Base-by-base conservation (phyloP, 1,139 yeast genomes). In the Taphrina wiesneri region DNA sequence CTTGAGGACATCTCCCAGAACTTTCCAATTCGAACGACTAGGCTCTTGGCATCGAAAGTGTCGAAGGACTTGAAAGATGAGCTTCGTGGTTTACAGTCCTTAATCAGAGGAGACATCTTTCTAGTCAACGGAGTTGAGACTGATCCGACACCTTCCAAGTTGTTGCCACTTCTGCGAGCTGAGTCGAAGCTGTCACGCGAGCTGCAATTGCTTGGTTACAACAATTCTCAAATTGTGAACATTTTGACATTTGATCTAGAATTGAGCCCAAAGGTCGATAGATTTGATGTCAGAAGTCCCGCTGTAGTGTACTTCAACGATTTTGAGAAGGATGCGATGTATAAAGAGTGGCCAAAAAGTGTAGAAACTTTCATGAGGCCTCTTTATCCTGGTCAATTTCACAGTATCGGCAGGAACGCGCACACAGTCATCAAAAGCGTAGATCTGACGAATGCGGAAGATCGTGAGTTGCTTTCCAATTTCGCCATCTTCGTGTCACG, bases 381-480 rank as follows among this genome's bases (percentile, higher is more conserved):
- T 26, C 39, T 68, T 19, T 54, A 75, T 45, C 79, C 80, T 23
- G 91, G 90, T 7, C 86, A 85, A 71, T 77, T 90, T 13, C 96
- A 96, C 1, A 82, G 83, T 4, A 81, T 87, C 51, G 81, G 81
- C 63, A 91, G 88, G 70, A 93, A 93, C 73, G 80, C 90, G 67
- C 91, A 89, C 73, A 89, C 90, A 56, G 70, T 88, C 39, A 83
- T 93, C 0, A 85, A 91, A 73, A 89, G 84, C 0, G 73, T 91
- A n/a, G 86, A 88, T 70, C 77, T 90, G 45, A 78, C 86, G 0
- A 80, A 84, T 68, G 77, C 80, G 23, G 76, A 78, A 1, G 85
- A 74, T 72, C 82, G 68, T 75, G 77, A 84, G 0, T 80, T 88
- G 21, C 41, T 67, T 3, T 65, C 56, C 43, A 70, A 70, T 21